These are phyloP conservation scores for Wickerhamiella spandovensis DNA, from an alignment of 805 yeast species.

Conservation along the genomic window DNA sequence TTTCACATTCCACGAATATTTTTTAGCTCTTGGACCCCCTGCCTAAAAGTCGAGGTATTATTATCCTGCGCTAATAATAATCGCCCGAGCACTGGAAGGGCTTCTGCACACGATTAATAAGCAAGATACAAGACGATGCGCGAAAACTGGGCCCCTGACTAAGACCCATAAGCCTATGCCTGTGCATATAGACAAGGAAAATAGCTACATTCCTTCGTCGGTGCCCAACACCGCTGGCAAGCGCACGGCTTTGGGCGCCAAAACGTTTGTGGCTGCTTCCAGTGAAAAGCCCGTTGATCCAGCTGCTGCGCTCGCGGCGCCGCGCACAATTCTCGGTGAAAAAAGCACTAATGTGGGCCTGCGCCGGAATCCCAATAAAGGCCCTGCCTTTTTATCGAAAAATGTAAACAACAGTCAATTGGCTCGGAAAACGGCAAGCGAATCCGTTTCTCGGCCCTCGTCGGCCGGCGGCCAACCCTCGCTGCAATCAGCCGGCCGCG, in stretches of 20 bases:
- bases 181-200: background rate
- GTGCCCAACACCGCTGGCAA: background rate
- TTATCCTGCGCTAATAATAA: background rate
- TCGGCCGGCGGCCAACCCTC: background rate
- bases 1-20: no score
- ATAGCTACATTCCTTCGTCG: background rate
- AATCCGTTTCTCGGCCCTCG: background rate
- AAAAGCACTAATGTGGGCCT: background rate
- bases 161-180: background rate
- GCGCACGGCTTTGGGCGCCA: background rate
- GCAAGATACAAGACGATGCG: no score
- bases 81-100: background rate
- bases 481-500: background rate
- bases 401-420: background rate
- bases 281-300: background rate
- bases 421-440: background rate
- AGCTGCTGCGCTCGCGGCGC: background rate
- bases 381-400: background rate
- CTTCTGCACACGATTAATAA: background rate
- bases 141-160: no score
- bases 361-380: background rate
- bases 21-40: no score
- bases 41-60: background rate
- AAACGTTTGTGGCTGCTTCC: background rate
- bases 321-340: background rate